Percentiles rank a stretch among this genome's conserved stretches.
These are phyloP conservation scores for Leccinum pallidistipes DNA, from an alignment of 1,284 basidiomycete genomes.

Conservation along the genomic window DNA sequence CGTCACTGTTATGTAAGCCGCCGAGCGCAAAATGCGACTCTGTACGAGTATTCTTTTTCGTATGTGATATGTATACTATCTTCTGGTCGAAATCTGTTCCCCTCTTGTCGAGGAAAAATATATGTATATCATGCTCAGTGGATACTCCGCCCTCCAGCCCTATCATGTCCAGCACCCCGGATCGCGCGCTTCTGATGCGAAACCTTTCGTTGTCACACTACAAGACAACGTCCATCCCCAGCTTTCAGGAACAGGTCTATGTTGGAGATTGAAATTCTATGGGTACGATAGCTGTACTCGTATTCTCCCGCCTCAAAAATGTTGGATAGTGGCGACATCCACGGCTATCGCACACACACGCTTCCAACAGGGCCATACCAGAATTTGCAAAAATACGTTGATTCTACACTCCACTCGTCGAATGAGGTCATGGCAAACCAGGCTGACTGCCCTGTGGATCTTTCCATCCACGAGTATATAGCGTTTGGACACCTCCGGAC, in stretches of 20 bases:
- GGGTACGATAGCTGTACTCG: constrained; percentile 16
- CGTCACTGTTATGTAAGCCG: no score
- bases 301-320: constrained; percentile 15
- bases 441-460: constrained; percentile 34
- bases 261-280: constrained; percentile 31
- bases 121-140: constrained; percentile 14
- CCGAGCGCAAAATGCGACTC: no score
- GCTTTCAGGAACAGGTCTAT: constrained; percentile 23
- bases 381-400: constrained; percentile 39
- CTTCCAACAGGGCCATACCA: constrained; percentile 37
- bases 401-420: constrained; percentile 38
- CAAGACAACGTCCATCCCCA: constrained; percentile 26
- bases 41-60: no score
- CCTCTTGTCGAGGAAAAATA: neutral
- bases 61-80: constrained; percentile 2
- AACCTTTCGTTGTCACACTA: constrained; percentile 45
- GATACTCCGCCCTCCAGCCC: constrained; percentile 8
- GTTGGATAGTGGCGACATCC: constrained; percentile 18
- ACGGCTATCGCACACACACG: constrained; percentile 29
- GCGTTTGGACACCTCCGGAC: constrained; percentile 45
- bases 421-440: constrained; percentile 47
- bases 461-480: constrained; percentile 45
- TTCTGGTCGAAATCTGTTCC: constrained; percentile 38
- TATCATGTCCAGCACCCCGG: constrained; percentile 15
- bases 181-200: constrained; percentile 39